Percentiles rank a stretch among this genome's conserved stretches.
Evolutionary conservation across 192 early-diverging fungal species (phyloP).

Genomic region (Coemansia sp.): DNA sequence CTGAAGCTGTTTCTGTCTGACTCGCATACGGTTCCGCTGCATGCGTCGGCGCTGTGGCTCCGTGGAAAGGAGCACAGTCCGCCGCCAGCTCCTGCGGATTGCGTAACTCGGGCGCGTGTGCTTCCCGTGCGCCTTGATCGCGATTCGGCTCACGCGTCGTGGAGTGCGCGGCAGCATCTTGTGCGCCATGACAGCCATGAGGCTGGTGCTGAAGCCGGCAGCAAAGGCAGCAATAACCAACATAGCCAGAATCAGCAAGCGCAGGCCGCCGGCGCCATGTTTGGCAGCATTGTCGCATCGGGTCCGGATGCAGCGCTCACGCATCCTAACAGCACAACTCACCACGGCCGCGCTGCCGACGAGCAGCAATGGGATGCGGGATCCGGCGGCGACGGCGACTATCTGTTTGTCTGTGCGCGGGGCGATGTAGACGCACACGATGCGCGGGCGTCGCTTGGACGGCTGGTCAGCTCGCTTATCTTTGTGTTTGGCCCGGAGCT

Average conservation of each 20-base stretch:
- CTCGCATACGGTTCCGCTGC: slow-evolving; percentile 67
- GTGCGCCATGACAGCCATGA: neutral
- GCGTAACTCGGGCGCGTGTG: slow-evolving; percentile 12
- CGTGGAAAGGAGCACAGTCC: slow-evolving; percentile 35
- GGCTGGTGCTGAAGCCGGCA: neutral
- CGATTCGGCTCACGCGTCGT: neutral
- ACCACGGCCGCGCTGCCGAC: slow-evolving; percentile 21
- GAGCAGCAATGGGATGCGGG: neutral
- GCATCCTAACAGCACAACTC: slow-evolving; percentile 53
- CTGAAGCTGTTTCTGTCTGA: slow-evolving; percentile 89
- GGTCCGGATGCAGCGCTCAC: slow-evolving; percentile 62
- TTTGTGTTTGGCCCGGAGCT: slow-evolving; percentile 93
- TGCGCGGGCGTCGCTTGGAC: slow-evolving; percentile 70
- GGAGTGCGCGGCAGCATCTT: neutral
- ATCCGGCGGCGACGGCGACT: slow-evolving; percentile 13
- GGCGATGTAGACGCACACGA: slow-evolving; percentile 57
- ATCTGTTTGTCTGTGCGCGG: slow-evolving; percentile 53
- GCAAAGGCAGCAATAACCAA: neutral
- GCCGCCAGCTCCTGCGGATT: neutral
- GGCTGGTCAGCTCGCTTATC: slow-evolving; percentile 85
- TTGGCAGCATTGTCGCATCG: slow-evolving; percentile 64
- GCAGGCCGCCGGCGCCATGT: slow-evolving; percentile 1
- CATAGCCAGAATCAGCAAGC: neutral
- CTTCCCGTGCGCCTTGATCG: slow-evolving; percentile 14
- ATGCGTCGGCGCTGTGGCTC: slow-evolving; percentile 36